Evolutionary conservation across 495 filamentous ascomycete genomes (phyloP), one percentile per base, ranked within the genome.

Genomic region (Neurospora sp.): DNA sequence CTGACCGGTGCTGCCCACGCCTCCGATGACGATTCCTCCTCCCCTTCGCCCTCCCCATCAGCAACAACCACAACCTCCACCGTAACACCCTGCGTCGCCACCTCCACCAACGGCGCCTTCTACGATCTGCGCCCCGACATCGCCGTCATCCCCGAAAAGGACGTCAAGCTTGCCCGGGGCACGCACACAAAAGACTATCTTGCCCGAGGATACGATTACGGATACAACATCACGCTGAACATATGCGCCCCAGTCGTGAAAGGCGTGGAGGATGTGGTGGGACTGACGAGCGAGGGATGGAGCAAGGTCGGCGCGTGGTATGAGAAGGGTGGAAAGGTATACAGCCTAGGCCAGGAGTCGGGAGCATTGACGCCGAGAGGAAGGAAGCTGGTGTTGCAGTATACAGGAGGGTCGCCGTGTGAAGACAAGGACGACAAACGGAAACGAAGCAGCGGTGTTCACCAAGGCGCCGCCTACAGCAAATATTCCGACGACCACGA

Each of bases 261-360:
- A 75, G 81, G 87, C 39, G 80, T 95, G 22, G 86, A 90, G 31
- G 86, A 94, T 75, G 90, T 94, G 8, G 87, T 89, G 18, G 92
- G 90, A 0, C 81, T 98, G 14, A 85, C 91, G 0, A 83, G 88
- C 73, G 77, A 82, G 69, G 77, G 84, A 44, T 94, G 90, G 90
- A 85, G 84, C 83, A 97, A 97, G 79, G 87, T 98, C 76, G 95
- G 93, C 81, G 96, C 96, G n/a, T 97, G 89, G 79, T 99, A 98
- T 75, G 86, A 89, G 77, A 82, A 84, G 44, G 87, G 90, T 20
- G 90, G 89, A 27, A 91, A 93, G 79, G 85, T 88, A 40, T 98
- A 92, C 80, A 94, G 93, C 1, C 88, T 99, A 61, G 96, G 93
- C 41, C 85, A 90, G 78, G 85, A 90, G 76, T 94, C 92, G 7